Percentiles rank a stretch among this genome's conserved stretches.
Evolutionary conservation across 495 filamentous ascomycete genomes (phyloP).

Genomic region (Penicillium malachiteum): DNA sequence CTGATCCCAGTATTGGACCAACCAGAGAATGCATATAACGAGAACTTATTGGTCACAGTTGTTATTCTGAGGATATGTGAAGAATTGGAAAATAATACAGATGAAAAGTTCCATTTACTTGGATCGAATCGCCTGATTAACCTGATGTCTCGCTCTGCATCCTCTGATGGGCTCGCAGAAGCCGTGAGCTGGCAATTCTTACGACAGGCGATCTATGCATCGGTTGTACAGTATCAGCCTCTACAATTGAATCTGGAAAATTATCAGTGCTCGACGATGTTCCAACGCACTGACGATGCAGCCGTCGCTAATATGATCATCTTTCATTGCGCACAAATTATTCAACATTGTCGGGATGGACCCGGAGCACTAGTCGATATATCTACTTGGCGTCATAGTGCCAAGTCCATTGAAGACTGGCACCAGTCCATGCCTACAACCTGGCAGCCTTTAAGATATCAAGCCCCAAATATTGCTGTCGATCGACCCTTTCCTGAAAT

Average conservation of each 20-base stretch:
- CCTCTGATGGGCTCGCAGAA: constrained; percentile 38
- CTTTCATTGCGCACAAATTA: constrained; percentile 38
- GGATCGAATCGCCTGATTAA: constrained; percentile 41
- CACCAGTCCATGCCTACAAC: constrained; percentile 27
- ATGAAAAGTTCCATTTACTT: constrained; percentile 38
- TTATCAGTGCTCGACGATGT: constrained; percentile 36
- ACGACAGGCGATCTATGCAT: constrained; percentile 43
- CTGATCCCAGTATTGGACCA: constrained; percentile 31
- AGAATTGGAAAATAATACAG: constrained; percentile 32
- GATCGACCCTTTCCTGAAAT: constrained; percentile 38
- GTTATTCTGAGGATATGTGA: constrained; percentile 41
- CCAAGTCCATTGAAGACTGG: constrained; percentile 32
- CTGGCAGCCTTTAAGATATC: constrained; percentile 39
- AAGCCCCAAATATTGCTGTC: constrained; percentile 22
- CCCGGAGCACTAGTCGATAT: constrained; percentile 22
- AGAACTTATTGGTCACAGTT: constrained; percentile 36
- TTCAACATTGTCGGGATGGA: constrained; percentile 28
- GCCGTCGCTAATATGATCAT: constrained; percentile 37
- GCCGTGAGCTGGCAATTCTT: constrained; percentile 44
- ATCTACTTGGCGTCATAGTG: constrained; percentile 22
- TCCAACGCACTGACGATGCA: constrained; percentile 34
- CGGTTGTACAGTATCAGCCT: constrained; percentile 35
- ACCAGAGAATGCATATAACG: constrained; percentile 31
- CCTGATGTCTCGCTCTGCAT: constrained; percentile 34
- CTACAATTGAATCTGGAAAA: constrained; percentile 36